Evolutionary conservation across 768 basidiomycete genomes (phyloP).

Genomic region (Chlorophyllum brunneum): DNA sequence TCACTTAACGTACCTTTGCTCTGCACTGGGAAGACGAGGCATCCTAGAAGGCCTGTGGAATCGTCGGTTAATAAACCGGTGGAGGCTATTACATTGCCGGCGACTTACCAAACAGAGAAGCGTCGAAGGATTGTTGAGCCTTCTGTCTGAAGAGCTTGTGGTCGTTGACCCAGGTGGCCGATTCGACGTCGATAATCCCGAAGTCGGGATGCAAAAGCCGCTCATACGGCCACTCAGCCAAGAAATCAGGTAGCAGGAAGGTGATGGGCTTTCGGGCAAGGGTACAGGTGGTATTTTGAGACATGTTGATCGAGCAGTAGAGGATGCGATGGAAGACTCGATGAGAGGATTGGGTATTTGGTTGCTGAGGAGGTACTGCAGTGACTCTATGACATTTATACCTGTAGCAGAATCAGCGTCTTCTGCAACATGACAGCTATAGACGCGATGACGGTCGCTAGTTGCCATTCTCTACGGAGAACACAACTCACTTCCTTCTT

Average conservation of each 20-base stretch:
- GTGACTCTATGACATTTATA: too few species aligned
- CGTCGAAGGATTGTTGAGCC: constrained; percentile 20
- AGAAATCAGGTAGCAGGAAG: constrained; percentile 9
- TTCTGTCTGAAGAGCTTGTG: constrained; percentile 21
- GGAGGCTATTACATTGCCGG: not conserved
- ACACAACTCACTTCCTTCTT: too few species aligned
- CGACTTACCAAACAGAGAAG: constrained; percentile 21
- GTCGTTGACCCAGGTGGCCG: constrained; percentile 21
- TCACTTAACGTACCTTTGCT: not conserved
- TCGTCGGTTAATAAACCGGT: not conserved
- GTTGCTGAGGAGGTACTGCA: too few species aligned
- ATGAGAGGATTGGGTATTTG: too few species aligned
- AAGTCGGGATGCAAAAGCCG: constrained; percentile 8
- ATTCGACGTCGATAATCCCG: constrained; percentile 21
- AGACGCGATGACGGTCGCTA: too few species aligned
- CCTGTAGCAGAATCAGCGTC: too few species aligned
- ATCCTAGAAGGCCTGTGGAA: constrained; percentile 10
- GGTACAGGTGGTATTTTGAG: not conserved
- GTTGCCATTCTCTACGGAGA: too few species aligned
- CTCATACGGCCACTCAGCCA: constrained; percentile 10
- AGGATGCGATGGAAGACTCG: too few species aligned
- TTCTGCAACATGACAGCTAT: too few species aligned
- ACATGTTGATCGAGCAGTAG: not conserved
- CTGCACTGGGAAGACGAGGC: constrained; percentile 1
- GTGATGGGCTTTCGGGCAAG: not conserved